Base-by-base conservation (phyloP, 2,329 filamentous ascomycete species). In the Tolypocladium amazonense region DNA sequence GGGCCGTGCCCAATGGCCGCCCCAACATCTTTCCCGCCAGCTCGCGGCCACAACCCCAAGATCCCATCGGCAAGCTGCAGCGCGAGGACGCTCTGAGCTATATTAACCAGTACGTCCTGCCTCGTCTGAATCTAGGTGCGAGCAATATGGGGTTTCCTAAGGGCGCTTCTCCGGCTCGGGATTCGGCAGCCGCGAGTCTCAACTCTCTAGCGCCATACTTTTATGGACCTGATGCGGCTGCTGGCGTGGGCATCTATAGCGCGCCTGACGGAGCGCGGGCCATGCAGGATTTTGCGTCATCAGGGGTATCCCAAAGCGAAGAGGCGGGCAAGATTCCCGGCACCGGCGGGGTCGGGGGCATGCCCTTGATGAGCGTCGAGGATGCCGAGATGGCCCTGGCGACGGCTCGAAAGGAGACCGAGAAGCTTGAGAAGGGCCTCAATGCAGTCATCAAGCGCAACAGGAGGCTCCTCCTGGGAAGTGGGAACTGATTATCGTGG, bases 71-170 rank as follows among this genome's bases (percentile, higher is more conserved):
- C 63, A 87, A 87, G 74, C 83, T 88, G 64, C 84, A 86, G 70
- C 81, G 84, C 15, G 84, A 88, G 65, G 85, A 87, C 67, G 84
- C 84, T 0, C 80, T 88, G 47, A 82, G 80, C 69, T 88, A 87
- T 71, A 87, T 88, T 71, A 88, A 88, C 70, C 85, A 88, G 70
- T 86, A 85, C 64, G 83, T 88, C 2, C 75, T 88, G 39, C 85
- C 85, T 23, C 79, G 81, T 4, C 75, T 85, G 20, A 83, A 83
- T 64, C 73, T 83, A 2, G 79, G 79, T 45, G 76, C 75, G 35
- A 76, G 77, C 59, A 80, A 79, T 61, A 72, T 77, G 66, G 73
- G 73, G 7, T 69, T 71, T 30, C 67, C 74, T 14, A 77, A 76
- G 63, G 72, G 71, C 6, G 65, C 71, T 0, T 67, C 72, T 0